These are phyloP conservation scores for Tricholoma terreum DNA, from an alignment of 768 basidiomycete genomes.

Conservation along the genomic window DNA sequence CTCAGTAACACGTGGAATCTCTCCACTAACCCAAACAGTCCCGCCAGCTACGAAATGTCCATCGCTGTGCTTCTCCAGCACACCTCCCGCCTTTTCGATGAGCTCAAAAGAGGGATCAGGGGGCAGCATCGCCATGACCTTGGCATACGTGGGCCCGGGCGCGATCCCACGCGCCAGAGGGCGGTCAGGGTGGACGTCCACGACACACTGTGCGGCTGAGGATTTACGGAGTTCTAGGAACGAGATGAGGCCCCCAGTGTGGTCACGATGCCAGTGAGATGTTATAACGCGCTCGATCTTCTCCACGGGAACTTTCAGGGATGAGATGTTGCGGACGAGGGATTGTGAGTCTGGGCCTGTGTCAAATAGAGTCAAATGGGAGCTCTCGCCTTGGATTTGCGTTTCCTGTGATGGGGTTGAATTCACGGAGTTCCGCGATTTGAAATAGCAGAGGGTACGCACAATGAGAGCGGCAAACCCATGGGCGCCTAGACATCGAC, in stretches of 20 bases:
- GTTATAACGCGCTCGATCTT: slow-evolving; percentile 61
- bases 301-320: slow-evolving; percentile 53
- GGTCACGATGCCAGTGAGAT: slow-evolving; percentile 82
- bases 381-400: slow-evolving; percentile 38
- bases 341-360: slow-evolving; percentile 77
- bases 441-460: slow-evolving; percentile 18
- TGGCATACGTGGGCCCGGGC: slow-evolving; percentile 55
- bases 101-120: slow-evolving; percentile 70
- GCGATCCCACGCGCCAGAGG: slow-evolving; percentile 75
- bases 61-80: slow-evolving; percentile 50
- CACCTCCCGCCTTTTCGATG: slow-evolving; percentile 54
- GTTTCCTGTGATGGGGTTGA: slow-evolving; percentile 46
- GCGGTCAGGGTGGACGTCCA: slow-evolving; percentile 77
- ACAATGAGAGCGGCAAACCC: slow-evolving; percentile 83
- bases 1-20: slow-evolving; percentile 66
- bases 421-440: neutral
- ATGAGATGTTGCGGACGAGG: slow-evolving; percentile 67
- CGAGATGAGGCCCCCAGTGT: slow-evolving; percentile 70
- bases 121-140: slow-evolving; percentile 57
- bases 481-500: slow-evolving; percentile 57
- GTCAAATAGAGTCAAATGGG: slow-evolving; percentile 72
- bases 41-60: slow-evolving; percentile 65
- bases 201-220: slow-evolving; percentile 35
- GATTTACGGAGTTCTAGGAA: slow-evolving; percentile 48
- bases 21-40: slow-evolving; percentile 75